A percentile compares a stretch with the other conserved stretches of the same genome.
These are phyloP conservation scores for Pilobolus umbonatus DNA, from an alignment of 192 early-diverging fungal species.

Conservation along the genomic window DNA sequence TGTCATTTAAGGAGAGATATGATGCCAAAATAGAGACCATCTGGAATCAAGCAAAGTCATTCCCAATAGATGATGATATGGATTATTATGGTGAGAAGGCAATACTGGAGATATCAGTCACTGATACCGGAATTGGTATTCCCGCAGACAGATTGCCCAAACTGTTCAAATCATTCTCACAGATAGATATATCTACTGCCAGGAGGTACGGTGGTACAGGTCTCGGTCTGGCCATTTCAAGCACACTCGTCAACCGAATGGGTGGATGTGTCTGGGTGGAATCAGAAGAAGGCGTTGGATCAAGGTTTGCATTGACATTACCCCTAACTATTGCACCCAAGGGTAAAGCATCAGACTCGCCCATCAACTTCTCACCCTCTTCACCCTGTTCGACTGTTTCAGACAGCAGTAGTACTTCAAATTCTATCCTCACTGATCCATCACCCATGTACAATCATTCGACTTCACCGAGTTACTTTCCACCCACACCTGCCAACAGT, in stretches of 20 bases:
- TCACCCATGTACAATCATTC: constrained; percentile 5
- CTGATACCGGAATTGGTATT: constrained; percentile 63
- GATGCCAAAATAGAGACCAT: constrained; percentile 34
- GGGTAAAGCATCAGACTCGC: constrained; percentile 3
- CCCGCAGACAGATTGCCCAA: constrained; percentile 47
- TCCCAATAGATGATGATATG: not conserved
- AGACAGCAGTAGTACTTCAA: constrained; percentile 23
- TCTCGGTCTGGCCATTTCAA: constrained; percentile 62
- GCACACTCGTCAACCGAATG: constrained; percentile 55
- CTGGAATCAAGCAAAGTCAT: constrained; percentile 19
- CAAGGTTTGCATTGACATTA: constrained; percentile 47
- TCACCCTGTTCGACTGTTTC: constrained; percentile 26
- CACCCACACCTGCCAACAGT: too few relatives aligned
- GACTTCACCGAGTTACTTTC: constrained; percentile 2
- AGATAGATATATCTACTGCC: constrained; percentile 58
- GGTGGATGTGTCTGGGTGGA: constrained; percentile 59
- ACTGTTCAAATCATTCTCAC: constrained; percentile 61
- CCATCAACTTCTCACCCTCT: constrained; percentile 19
- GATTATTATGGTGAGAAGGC: constrained; percentile 14
- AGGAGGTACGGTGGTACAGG: constrained; percentile 57
- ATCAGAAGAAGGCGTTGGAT: constrained; percentile 46
- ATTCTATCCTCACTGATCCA: too few relatives aligned
- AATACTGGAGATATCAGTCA: constrained; percentile 35
- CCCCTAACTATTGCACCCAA: constrained; percentile 27
- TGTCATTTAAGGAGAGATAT: constrained; percentile 28